A percentile compares a stretch with the other conserved stretches of the same genome.
Evolutionary conservation across 1,139 yeast genomes (phyloP).

Genomic region (Waltiozyma sp.): DNA sequence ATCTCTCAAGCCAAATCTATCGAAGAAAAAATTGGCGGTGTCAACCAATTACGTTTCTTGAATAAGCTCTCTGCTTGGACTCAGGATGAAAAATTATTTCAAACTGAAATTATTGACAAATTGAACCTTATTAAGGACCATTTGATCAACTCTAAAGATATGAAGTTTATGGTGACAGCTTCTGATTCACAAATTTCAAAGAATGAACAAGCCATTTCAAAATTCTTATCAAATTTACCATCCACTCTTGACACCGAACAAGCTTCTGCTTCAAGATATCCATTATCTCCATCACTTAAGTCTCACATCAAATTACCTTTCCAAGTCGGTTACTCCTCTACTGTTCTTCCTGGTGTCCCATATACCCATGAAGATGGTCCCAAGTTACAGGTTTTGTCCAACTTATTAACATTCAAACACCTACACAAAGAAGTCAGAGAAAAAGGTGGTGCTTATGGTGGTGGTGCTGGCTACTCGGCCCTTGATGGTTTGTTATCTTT

Average conservation of each 20-base stretch:
- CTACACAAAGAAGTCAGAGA: slow-evolving; percentile 87
- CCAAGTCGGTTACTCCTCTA: slow-evolving; percentile 79
- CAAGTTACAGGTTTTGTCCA: slow-evolving; percentile 70
- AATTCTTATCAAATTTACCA: slow-evolving; percentile 19
- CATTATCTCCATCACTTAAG: slow-evolving; percentile 17
- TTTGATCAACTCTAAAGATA: slow-evolving; percentile 28
- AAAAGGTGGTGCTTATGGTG: slow-evolving; percentile 97
- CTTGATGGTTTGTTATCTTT: slow-evolving; percentile 70
- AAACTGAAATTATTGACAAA: slow-evolving; percentile 49
- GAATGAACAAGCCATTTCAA: slow-evolving; percentile 29
- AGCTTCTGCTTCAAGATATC: slow-evolving; percentile 2
- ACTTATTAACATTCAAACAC: slow-evolving; percentile 69
- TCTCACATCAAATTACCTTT: slow-evolving; percentile 68
- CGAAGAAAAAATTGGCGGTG: slow-evolving; percentile 56
- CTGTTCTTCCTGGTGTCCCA: slow-evolving; percentile 55
- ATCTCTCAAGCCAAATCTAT: slow-evolving; percentile 51
- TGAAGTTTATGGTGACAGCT: slow-evolving; percentile 52
- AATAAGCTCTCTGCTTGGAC: slow-evolving; percentile 44
- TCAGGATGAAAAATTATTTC: slow-evolving; percentile 47
- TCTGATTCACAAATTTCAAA: slow-evolving; percentile 30
- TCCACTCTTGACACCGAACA: background rate
- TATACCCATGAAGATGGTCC: slow-evolving; percentile 74
- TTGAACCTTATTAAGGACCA: slow-evolving; percentile 43
- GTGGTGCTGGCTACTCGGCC: slow-evolving; percentile 80
- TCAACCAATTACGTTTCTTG: slow-evolving; percentile 65